Conservation (phyloP, 75 land plant genomes). For the Ceratopteris richardii region DNA sequence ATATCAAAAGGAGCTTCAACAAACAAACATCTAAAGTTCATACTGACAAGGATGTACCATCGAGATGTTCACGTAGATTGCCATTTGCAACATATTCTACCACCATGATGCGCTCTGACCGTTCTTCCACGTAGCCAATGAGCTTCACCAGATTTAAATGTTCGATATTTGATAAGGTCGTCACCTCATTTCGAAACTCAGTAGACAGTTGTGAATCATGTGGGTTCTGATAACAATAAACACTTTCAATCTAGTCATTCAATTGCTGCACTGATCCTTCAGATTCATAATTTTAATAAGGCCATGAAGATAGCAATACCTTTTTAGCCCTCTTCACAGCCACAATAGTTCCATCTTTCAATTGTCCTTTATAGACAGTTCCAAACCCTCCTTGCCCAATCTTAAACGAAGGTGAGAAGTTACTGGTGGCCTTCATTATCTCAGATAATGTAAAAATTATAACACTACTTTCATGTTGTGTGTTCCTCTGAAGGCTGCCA, state of each 20-base stretch:
- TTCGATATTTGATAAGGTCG: constrained; percentile 47
- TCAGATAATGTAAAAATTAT: constrained; percentile 46
- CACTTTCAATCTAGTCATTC: not conserved
- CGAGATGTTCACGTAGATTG: constrained; percentile 61
- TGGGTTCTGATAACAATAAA: constrained; percentile 16
- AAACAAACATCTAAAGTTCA: not conserved
- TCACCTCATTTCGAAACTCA: constrained; percentile 57
- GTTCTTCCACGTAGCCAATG: constrained; percentile 53
- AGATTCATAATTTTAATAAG: too few relatives aligned
- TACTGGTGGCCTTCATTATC: constrained; percentile 46
- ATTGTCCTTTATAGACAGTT: constrained; percentile 57
- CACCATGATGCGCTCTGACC: constrained; percentile 40
- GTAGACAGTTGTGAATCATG: constrained; percentile 15
- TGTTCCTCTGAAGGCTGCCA: not conserved
- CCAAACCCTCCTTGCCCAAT: constrained; percentile 78
- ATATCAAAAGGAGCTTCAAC: not conserved
- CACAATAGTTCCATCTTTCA: constrained; percentile 49
- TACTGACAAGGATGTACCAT: constrained; percentile 38
- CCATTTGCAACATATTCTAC: constrained; percentile 71
- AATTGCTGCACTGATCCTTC: not conserved
- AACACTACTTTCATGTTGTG: constrained; percentile 15
- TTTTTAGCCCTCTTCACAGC: constrained; percentile 80
- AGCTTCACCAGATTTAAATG: constrained; percentile 64
- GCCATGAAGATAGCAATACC: constrained; percentile 19
- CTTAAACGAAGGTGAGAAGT: constrained; percentile 47